Conservation (phyloP, 2,329 filamentous ascomycete genomes). For the Graphiopsis chlorocephala region DNA sequence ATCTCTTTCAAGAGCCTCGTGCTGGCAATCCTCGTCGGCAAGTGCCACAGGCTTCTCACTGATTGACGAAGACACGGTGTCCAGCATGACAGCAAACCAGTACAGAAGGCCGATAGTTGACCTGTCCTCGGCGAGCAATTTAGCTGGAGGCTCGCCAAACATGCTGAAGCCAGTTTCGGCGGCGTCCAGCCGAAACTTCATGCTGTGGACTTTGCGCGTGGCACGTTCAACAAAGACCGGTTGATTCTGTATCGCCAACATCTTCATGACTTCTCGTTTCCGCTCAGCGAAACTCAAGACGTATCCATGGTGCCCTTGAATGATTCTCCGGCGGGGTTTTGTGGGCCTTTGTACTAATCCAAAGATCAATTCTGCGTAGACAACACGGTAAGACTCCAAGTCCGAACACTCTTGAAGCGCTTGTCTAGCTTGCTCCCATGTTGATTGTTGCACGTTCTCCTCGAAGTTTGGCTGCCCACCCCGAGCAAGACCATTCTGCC, state of each 20-base stretch:
- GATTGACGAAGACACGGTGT: constrained; percentile 8
- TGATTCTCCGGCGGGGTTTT: background rate
- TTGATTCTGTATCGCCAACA: constrained; percentile 4
- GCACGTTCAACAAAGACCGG: background rate
- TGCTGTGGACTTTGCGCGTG: constrained; percentile 4
- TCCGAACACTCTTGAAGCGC: constrained; percentile 4
- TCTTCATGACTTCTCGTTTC: constrained; percentile 2
- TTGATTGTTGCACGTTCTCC: background rate
- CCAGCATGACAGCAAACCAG: constrained; percentile 11
- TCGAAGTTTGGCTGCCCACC: background rate
- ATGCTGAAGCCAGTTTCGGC: constrained; percentile 8
- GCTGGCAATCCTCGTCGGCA: constrained; percentile 5
- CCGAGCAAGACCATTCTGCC: background rate
- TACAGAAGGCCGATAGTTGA: constrained; percentile 2
- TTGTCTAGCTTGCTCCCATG: background rate
- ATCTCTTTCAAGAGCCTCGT: background rate
- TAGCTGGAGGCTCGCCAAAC: background rate
- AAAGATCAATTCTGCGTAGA: constrained; percentile 6
- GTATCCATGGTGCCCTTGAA: background rate
- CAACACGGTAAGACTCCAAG: constrained; percentile 4
- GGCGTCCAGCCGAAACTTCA: constrained; percentile 6
- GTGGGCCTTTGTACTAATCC: background rate
- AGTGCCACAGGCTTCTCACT: constrained; percentile 3
- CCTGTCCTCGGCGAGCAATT: background rate
- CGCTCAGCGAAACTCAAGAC: background rate